phyloP scores from a whole-genome alignment of 108 stramenopile genomes.

The Skeletonema potamos region DNA sequence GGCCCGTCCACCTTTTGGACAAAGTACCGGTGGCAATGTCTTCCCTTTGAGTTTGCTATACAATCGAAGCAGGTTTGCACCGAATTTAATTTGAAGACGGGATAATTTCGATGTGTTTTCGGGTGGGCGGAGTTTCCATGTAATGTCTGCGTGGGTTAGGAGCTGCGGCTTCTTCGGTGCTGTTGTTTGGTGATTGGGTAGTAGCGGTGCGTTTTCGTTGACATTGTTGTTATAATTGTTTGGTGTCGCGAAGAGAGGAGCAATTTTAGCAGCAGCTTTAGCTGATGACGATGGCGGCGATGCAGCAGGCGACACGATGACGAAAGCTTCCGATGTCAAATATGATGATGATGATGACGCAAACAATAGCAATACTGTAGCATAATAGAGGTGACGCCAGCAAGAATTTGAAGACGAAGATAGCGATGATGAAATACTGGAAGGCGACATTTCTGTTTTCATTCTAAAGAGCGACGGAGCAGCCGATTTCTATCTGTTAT shows the following conservation, averaged over 20 bases:
- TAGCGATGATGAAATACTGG: not conserved
- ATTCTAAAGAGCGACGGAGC: not conserved
- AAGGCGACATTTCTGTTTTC: not conserved
- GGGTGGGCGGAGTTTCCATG: slow-evolving; percentile 69
- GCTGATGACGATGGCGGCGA: not conserved
- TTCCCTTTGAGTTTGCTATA: slow-evolving; percentile 47
- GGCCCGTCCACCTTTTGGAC: slow-evolving; percentile 65
- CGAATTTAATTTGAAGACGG: slow-evolving; percentile 47
- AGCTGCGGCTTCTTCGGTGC: too few relatives aligned
- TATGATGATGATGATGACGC: not conserved
- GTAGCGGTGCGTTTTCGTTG: not conserved
- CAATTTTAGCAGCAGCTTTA: not conserved
- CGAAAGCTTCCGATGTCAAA: not conserved
- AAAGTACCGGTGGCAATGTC: slow-evolving; percentile 53
- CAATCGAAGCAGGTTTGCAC: slow-evolving; percentile 54
- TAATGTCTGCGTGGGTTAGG: slow-evolving; percentile 60
- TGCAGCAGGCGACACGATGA: not conserved
- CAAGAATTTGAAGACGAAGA: too few relatives aligned
- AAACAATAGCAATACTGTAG: not conserved
- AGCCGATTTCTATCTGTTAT: too few relatives aligned
- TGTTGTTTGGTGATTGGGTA: too few relatives aligned
- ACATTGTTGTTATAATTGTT: not conserved
- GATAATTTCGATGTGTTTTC: slow-evolving; percentile 44
- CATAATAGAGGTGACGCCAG: not conserved
- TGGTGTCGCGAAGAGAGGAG: not conserved